A percentile compares a stretch with the other conserved stretches of the same genome.
Evolutionary conservation across 148 eudicot genomes (phyloP).

Genomic region (Fallopia convolvulus): DNA sequence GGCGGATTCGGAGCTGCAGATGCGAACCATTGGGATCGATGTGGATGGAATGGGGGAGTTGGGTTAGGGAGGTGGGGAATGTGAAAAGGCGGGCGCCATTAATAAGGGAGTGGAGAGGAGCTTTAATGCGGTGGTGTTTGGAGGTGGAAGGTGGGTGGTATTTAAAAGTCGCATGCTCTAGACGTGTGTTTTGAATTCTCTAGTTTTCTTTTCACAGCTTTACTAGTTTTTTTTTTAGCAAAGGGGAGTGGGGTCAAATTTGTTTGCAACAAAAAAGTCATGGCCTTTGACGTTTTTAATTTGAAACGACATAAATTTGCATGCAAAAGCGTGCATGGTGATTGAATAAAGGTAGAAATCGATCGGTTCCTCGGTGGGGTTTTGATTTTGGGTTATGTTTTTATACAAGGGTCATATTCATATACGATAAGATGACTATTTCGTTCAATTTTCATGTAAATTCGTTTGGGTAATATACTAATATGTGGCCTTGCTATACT

Average conservation of each 20-base stretch:
- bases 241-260: neutral
- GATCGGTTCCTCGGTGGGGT: neutral
- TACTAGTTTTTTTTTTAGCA: neutral
- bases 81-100: conserved; percentile 23
- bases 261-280: neutral
- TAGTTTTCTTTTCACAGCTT: neutral
- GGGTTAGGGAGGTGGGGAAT: conserved; percentile 11
- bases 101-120: neutral
- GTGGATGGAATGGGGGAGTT: neutral
- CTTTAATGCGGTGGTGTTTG: neutral
- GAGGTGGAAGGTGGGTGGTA: neutral
- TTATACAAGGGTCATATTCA: neutral
- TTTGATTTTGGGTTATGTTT: neutral
- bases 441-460: no score
- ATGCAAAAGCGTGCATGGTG: conserved; percentile 7
- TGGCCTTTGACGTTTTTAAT: neutral
- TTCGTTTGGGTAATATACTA: no score
- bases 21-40: conserved; percentile 38
- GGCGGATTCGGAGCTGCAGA: conserved; percentile 65
- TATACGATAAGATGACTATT: no score
- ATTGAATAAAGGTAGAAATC: neutral
- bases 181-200: neutral
- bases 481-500: no score
- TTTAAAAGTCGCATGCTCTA: conserved; percentile 18
- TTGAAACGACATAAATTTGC: neutral